Conservation (phyloP, 345 rosid genomes). For the Populus davidiana region DNA sequence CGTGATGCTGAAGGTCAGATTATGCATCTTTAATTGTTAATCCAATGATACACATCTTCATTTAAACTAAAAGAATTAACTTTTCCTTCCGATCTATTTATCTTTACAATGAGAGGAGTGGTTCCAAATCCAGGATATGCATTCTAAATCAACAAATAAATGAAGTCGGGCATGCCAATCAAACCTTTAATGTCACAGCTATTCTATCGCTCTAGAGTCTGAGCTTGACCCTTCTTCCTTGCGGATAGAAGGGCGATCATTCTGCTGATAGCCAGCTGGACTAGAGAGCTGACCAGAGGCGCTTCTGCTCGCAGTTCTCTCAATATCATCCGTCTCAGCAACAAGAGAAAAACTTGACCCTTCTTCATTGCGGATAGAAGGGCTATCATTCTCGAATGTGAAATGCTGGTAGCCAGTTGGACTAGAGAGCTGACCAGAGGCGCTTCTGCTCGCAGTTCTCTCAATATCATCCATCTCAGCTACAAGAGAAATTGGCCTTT, state of each 20-base stretch:
- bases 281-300: constrained; percentile 68
- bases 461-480: constrained; percentile 69
- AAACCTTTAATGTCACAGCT: constrained; percentile 11
- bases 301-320: constrained; percentile 34
- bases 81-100: constrained; percentile 1
- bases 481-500: constrained; percentile 71
- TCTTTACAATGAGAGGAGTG: constrained; percentile 30
- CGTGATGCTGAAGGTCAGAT: too few relatives aligned
- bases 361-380: constrained; percentile 29
- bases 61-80: constrained; percentile 18
- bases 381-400: constrained; percentile 33
- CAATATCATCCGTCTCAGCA: too few relatives aligned
- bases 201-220: constrained; percentile 22
- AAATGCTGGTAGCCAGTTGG: constrained; percentile 58
- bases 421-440: constrained; percentile 66
- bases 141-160: constrained; percentile 2
- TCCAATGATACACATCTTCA: too few relatives aligned
- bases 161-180: neutral
- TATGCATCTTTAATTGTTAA: too few relatives aligned
- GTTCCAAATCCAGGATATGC: constrained; percentile 18
- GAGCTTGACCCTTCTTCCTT: constrained; percentile 30
- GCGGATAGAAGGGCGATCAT: constrained; percentile 24
- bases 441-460: constrained; percentile 48
- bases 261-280: constrained; percentile 54
- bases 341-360: constrained; percentile 12